Percentiles rank a stretch among this genome's conserved stretches.
These are phyloP conservation scores for Cardiospermum halicacabum DNA, from an alignment of 345 rosid genomes.

Conservation along the genomic window DNA sequence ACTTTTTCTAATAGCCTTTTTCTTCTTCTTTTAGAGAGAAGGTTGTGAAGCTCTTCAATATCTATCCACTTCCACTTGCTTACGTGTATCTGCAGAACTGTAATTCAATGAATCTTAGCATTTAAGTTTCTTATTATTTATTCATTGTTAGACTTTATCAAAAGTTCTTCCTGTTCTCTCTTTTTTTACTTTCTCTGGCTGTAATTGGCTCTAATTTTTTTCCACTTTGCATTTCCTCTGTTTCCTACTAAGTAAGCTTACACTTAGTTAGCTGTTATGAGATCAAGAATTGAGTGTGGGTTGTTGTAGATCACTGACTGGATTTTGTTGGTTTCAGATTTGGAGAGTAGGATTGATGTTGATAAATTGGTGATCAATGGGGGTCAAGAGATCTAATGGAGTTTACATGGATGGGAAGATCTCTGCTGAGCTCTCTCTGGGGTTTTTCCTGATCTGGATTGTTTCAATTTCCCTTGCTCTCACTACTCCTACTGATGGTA, in stretches of 20 bases:
- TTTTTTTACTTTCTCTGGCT: conserved; percentile 6
- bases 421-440: conserved; percentile 32
- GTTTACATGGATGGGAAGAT: conserved; percentile 42
- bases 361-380: conserved; percentile 43
- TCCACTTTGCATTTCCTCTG: conserved; percentile 19
- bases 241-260: conserved; percentile 34
- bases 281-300: conserved; percentile 17
- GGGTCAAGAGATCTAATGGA: conserved; percentile 47
- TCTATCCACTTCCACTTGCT: conserved; percentile 5
- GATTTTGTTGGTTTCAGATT: conserved; percentile 32
- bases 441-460: conserved; percentile 52
- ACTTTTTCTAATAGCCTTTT: conserved; percentile 1
- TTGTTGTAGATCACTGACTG: conserved; percentile 12
- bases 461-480: conserved; percentile 46
- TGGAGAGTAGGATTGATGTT: conserved; percentile 26
- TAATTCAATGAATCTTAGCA: conserved; percentile 49
- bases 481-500: conserved; percentile 83
- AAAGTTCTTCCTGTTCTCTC: conserved; percentile 15
- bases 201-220: conserved; percentile 20
- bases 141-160: conserved; percentile 15
- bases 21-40: conserved; percentile 11
- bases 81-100: not conserved
- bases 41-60: not conserved
- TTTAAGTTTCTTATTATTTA: conserved; percentile 31
- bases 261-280: conserved; percentile 2